These are phyloP conservation scores for Brachypodium distachyon DNA, from an alignment of 202 grass and related monocot genomes.

Conservation along the genomic window DNA sequence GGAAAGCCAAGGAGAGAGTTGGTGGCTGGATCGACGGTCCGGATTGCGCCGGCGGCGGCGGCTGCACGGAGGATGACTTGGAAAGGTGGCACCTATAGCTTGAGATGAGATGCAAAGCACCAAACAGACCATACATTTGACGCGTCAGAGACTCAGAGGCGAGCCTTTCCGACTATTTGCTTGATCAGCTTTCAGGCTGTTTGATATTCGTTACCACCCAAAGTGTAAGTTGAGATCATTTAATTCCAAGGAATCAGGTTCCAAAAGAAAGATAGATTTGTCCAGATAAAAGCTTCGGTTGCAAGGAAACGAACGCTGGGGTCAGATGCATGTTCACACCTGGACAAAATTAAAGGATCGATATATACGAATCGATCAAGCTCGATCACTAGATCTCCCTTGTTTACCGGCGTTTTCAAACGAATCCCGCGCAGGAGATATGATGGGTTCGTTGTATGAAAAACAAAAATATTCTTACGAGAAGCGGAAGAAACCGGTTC, in stretches of 20 bases:
- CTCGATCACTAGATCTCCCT: no score
- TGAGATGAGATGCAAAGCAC: not conserved
- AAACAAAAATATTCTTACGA: no score
- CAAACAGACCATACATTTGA: no score
- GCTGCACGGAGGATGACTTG: not conserved
- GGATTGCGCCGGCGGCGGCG: not conserved
- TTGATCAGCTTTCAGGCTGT: not conserved
- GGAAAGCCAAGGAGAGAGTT: not conserved
- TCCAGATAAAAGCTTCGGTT: not conserved
- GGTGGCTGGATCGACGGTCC: not conserved
- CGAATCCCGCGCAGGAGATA: no score
- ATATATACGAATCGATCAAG: no score
- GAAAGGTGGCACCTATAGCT: not conserved
- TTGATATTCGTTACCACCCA: not conserved
- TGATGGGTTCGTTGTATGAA: no score
- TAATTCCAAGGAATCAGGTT: slow-evolving; percentile 9
- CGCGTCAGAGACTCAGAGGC: not conserved
- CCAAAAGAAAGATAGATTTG: not conserved
- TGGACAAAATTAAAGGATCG: no score
- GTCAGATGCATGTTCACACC: not conserved
- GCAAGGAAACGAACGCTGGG: not conserved
- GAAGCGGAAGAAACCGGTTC: no score
- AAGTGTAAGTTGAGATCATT: not conserved
- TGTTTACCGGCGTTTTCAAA: no score
- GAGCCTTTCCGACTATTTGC: not conserved